Conservation (phyloP, 1,284 basidiomycete species). For the Trichosporon sp. region DNA sequence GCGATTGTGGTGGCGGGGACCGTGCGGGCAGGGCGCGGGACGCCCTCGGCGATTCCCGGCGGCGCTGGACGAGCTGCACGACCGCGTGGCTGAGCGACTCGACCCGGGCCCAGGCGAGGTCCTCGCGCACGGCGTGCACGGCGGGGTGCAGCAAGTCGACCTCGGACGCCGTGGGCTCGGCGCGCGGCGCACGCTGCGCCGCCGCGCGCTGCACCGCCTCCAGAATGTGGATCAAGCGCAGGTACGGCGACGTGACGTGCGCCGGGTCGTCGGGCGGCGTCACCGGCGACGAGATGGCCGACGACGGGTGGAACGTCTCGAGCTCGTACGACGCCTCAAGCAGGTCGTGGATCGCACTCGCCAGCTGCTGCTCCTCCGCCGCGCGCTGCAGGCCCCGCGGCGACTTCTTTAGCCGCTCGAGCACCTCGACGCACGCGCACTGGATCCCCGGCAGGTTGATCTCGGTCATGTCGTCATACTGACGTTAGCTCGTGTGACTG, state of each 20-base stretch:
- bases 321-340: conserved; percentile 42
- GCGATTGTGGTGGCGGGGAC: conserved; percentile 14
- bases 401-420: conserved; percentile 21
- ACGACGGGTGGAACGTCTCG: conserved; percentile 29
- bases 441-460: conserved; percentile 30
- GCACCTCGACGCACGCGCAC: conserved; percentile 26
- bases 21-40: conserved; percentile 7
- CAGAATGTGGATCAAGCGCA: conserved; percentile 10
- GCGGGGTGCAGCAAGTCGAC: conserved; percentile 22
- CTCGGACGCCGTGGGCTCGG: background rate
- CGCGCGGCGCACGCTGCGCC: background rate
- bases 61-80: conserved; percentile 21
- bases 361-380: conserved; percentile 24
- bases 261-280: conserved; percentile 12
- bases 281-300: conserved; percentile 15
- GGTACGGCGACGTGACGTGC: conserved; percentile 8
- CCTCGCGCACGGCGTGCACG: conserved; percentile 28
- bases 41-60: conserved; percentile 6
- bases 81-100: conserved; percentile 29
- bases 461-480: conserved; percentile 23
- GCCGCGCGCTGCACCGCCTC: conserved; percentile 6
- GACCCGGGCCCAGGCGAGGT: conserved; percentile 35
- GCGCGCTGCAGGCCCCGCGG: background rate
- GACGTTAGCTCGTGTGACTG: background rate
- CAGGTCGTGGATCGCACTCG: conserved; percentile 32